Conservation (phyloP, 768 basidiomycete genomes). For the Pleurotus eryngii region DNA sequence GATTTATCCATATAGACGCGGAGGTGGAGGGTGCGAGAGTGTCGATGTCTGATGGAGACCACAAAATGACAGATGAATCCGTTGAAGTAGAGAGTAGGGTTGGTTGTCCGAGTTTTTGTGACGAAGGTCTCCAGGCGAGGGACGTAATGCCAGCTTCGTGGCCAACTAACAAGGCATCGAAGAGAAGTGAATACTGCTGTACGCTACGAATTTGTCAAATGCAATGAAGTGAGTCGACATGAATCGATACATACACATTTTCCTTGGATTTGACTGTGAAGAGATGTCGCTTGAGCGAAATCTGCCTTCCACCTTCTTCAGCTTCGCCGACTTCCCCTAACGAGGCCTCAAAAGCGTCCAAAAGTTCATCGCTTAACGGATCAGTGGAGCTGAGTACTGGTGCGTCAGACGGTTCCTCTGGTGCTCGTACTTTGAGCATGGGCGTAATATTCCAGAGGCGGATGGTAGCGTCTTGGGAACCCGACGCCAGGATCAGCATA, state of each 20-base stretch:
- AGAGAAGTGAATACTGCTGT: slow-evolving; percentile 72
- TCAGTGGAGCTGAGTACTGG: slow-evolving; percentile 12
- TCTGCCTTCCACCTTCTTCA: slow-evolving; percentile 80
- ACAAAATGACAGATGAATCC: slow-evolving; percentile 93
- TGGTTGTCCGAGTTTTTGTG: slow-evolving; percentile 18
- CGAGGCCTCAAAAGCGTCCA: slow-evolving; percentile 87
- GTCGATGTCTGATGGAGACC: slow-evolving; percentile 71
- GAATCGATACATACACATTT: slow-evolving; percentile 30
- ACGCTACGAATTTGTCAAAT: slow-evolving; percentile 19
- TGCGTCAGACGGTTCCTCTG: slow-evolving; percentile 14
- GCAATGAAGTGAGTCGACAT: background rate
- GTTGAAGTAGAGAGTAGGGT: slow-evolving; percentile 89
- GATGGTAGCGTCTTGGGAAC: slow-evolving; percentile 92
- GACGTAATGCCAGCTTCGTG: slow-evolving; percentile 93
- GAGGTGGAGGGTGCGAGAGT: slow-evolving; percentile 31
- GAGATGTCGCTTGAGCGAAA: slow-evolving; percentile 85
- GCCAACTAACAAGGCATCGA: slow-evolving; percentile 93
- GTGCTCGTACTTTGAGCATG: slow-evolving; percentile 30
- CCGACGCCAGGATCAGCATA: slow-evolving; percentile 81
- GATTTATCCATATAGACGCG: slow-evolving; percentile 84
- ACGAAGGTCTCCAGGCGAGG: slow-evolving; percentile 71
- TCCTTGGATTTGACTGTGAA: slow-evolving; percentile 55
- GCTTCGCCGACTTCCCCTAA: slow-evolving; percentile 66
- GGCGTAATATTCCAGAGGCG: slow-evolving; percentile 86
- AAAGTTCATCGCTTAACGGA: slow-evolving; percentile 61